phyloP scores from a whole-genome alignment of 805 yeast species.

The Yarrowia alimentaria region DNA sequence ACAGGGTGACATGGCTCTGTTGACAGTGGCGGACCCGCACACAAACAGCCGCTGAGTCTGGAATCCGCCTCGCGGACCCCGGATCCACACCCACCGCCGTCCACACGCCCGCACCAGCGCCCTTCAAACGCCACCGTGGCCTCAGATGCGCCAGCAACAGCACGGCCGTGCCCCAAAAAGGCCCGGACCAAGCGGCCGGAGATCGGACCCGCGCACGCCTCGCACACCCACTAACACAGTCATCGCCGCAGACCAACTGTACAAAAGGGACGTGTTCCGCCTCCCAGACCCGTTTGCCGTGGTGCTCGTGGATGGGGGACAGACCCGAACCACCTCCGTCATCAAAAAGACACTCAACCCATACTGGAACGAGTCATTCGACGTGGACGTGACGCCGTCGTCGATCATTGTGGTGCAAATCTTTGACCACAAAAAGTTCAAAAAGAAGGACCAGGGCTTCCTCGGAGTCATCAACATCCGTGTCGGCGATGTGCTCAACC shows the following conservation, averaged over 20 bases:
- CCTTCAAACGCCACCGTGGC: too few species aligned
- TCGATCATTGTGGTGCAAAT: constrained; percentile 89
- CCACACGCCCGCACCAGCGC: too few species aligned
- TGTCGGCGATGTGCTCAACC: constrained; percentile 82
- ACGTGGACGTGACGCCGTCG: constrained; percentile 70
- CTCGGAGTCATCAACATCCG: constrained; percentile 92
- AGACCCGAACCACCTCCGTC: constrained; percentile 90
- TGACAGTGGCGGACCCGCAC: too few species aligned
- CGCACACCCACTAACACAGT: constrained; percentile 38
- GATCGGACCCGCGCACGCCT: too few species aligned
- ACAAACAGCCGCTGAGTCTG: too few species aligned
- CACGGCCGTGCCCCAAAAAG: too few species aligned
- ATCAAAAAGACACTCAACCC: constrained; percentile 94
- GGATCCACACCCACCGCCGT: too few species aligned
- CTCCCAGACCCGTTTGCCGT: constrained; percentile 99
- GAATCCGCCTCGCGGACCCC: too few species aligned
- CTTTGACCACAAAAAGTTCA: constrained; percentile 95
- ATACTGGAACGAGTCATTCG: constrained; percentile 93
- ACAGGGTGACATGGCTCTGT: neutral
- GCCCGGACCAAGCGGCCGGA: too few species aligned
- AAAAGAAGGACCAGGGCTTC: constrained; percentile 97
- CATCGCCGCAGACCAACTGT: constrained; percentile 93
- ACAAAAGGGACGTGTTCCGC: constrained; percentile 89
- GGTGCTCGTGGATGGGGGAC: constrained; percentile 94
- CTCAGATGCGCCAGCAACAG: too few species aligned